Conservation (phyloP, 2,329 filamentous ascomycete species). For the Cyphellophora attinorum region DNA sequence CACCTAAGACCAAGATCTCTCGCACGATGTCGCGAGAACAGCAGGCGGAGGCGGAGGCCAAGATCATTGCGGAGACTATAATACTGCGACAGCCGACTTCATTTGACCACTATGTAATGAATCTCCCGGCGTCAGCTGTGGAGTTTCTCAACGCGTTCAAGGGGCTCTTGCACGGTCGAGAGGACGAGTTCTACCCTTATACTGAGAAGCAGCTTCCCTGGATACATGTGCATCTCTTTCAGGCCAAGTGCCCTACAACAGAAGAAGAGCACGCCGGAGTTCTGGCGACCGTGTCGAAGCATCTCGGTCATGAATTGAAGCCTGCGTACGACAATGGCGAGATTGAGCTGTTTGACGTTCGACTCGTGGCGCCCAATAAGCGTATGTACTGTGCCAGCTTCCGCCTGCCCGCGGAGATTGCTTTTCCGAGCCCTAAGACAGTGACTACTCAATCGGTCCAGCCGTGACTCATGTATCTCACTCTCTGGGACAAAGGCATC, state of each 20-base stretch:
- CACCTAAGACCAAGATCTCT: slow-evolving; percentile 30
- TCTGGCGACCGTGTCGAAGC: slow-evolving; percentile 54
- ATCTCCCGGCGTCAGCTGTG: slow-evolving; percentile 82
- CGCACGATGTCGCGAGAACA: slow-evolving; percentile 20
- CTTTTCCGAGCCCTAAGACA: too few species aligned
- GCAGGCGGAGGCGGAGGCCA: slow-evolving; percentile 10
- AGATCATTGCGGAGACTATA: slow-evolving; percentile 9
- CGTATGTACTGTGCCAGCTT: slow-evolving; percentile 96
- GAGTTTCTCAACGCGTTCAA: slow-evolving; percentile 70
- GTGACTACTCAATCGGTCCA: too few species aligned
- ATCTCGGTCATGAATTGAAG: slow-evolving; percentile 50
- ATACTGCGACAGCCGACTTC: slow-evolving; percentile 53
- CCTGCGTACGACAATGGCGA: slow-evolving; percentile 47
- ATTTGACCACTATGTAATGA: slow-evolving; percentile 96
- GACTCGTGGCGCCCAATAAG: slow-evolving; percentile 87
- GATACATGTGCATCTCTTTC: slow-evolving; percentile 93
- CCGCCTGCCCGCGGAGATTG: slow-evolving; percentile 70
- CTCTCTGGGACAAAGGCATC: too few species aligned
- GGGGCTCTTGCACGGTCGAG: slow-evolving; percentile 67
- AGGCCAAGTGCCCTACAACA: slow-evolving; percentile 68
- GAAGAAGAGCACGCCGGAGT: slow-evolving; percentile 50
- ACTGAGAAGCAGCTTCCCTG: slow-evolving; percentile 59
- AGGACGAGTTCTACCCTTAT: slow-evolving; percentile 54
- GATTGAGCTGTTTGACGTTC: slow-evolving; percentile 54
- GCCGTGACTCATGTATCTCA: too few species aligned